Base-by-base conservation (phyloP, 2,329 filamentous ascomycete species). In the Aspergillus sp. region DNA sequence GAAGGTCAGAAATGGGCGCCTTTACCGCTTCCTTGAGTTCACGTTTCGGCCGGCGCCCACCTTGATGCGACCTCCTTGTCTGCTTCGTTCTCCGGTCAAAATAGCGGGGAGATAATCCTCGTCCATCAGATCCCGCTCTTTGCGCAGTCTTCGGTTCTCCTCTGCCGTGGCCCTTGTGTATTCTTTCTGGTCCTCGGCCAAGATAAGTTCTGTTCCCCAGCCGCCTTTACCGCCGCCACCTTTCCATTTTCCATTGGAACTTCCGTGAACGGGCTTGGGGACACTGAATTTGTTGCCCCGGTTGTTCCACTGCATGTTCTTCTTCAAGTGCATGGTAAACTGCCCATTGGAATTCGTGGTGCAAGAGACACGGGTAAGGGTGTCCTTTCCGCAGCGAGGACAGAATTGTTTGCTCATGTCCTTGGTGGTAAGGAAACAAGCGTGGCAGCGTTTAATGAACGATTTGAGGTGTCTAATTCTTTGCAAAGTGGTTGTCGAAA, bases 151-250 rank as follows among this genome's bases (percentile, higher is more conserved):
- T 68, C 89, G 85, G 68, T 84, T 85, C 72, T 90, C 85, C 66
- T 87, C 84, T 3, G 83, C 84, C 16, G 85, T 74, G 55, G 87
- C 87, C 64, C 84, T 81, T 47, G 85, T 75, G 75, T 90, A 98
- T 80, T 99, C 95, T 80, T 96, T 97, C 81, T 99, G 95, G 74
- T 99, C 95, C 78, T 97, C 94, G 0, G 92, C 87, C 10, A 99
- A 79, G 56, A 99, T 91, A 65, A 99, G 79, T 39, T 89, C 87
- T 46, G 85, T 84, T 10, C 93, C 94, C 91, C 95, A 98, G 16
- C 92, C 92, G 47, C 88, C 86, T 77, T 96, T 90, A 1, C 94
- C 94, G 47, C 92, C 92, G 49, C 81, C 82, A 9, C 84, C 79
- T 56, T 80, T 85, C 75, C 78, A 82, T 75, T 92, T 92, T 51